Percentiles rank a stretch among this genome's conserved stretches.
Conservation (phyloP, 1,284 basidiomycete species). For the Papiliotrema terrestris region DNA sequence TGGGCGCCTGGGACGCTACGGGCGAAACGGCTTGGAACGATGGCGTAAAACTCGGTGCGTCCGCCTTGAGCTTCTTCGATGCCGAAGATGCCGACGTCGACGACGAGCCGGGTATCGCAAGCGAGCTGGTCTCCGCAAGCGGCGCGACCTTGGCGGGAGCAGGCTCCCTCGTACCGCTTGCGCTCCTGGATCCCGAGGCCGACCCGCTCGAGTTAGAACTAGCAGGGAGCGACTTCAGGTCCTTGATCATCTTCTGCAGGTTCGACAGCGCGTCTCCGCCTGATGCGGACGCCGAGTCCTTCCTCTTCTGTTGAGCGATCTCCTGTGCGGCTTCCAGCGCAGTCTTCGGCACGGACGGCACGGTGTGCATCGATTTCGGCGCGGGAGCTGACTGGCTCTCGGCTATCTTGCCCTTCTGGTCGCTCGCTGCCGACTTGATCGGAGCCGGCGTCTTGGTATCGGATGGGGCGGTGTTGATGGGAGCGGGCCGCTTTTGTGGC, state of each 20-base stretch:
- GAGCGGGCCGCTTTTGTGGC: too few relatives aligned
- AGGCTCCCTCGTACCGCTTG: constrained; percentile 14
- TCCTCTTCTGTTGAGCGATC: constrained; percentile 34
- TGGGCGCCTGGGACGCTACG: constrained; percentile 18
- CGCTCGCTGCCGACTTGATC: too few relatives aligned
- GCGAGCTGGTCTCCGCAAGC: constrained; percentile 6
- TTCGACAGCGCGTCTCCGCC: constrained; percentile 34
- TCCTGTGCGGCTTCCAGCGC: constrained; percentile 43
- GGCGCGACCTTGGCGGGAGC: constrained; percentile 1
- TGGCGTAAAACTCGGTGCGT: constrained; percentile 47
- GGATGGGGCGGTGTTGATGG: too few relatives aligned
- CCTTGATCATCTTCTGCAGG: constrained; percentile 46
- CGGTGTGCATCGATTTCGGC: constrained; percentile 30
- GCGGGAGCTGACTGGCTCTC: constrained; percentile 5
- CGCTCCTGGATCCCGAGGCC: constrained; percentile 16
- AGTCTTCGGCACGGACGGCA: constrained; percentile 28
- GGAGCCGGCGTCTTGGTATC: too few relatives aligned
- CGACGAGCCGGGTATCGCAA: constrained; percentile 13
- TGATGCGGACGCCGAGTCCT: constrained; percentile 10
- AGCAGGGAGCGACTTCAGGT: constrained; percentile 39
- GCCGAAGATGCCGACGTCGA: constrained; percentile 5
- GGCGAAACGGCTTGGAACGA: constrained; percentile 35
- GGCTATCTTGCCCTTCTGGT: too few relatives aligned
- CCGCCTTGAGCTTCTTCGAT: constrained; percentile 44
- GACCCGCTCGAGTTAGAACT: constrained; percentile 15